Conservation (phyloP, 2,329 filamentous ascomycete genomes). For the Didymella exigua region DNA sequence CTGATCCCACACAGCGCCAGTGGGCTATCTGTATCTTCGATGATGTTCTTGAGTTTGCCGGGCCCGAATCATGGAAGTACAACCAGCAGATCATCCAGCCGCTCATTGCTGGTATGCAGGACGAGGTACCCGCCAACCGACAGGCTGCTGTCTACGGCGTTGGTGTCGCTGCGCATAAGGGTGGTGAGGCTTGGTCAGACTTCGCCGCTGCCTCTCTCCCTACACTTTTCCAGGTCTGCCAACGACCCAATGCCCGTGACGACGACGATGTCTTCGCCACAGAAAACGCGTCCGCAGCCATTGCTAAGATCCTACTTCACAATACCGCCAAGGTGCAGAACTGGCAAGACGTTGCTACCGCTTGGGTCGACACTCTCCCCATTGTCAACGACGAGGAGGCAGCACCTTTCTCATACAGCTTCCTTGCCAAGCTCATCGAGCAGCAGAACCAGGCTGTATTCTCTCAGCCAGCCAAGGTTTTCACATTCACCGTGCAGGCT, state of each 20-base stretch:
- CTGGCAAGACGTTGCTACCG: slow-evolving; percentile 74
- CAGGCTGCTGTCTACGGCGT: slow-evolving; percentile 97
- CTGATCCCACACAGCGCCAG: slow-evolving; percentile 88
- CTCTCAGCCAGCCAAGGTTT: slow-evolving; percentile 77
- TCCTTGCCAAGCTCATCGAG: slow-evolving; percentile 87
- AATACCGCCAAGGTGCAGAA: slow-evolving; percentile 79
- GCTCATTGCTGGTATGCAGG: slow-evolving; percentile 82
- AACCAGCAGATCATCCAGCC: slow-evolving; percentile 85
- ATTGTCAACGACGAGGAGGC: slow-evolving; percentile 96
- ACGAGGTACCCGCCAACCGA: slow-evolving; percentile 85
- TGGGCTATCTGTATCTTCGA: slow-evolving; percentile 99
- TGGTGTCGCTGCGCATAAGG: slow-evolving; percentile 91
- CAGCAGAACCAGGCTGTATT: slow-evolving; percentile 89
- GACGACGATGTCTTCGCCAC: slow-evolving; percentile 97
- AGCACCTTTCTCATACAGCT: slow-evolving; percentile 92
- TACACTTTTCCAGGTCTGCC: slow-evolving; percentile 82
- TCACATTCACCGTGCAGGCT: slow-evolving; percentile 83
- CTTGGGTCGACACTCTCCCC: slow-evolving; percentile 90
- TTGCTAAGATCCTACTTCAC: slow-evolving; percentile 95
- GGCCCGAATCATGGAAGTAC: slow-evolving; percentile 84
- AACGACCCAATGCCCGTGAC: slow-evolving; percentile 78
- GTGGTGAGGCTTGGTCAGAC: slow-evolving; percentile 83
- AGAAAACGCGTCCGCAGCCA: slow-evolving; percentile 94
- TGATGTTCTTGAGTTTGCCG: slow-evolving; percentile 96
- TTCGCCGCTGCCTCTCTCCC: slow-evolving; percentile 83